Evolutionary conservation across 1,139 yeast species (phyloP).

Genomic region (Yamadazyma spencermartinsiae): DNA sequence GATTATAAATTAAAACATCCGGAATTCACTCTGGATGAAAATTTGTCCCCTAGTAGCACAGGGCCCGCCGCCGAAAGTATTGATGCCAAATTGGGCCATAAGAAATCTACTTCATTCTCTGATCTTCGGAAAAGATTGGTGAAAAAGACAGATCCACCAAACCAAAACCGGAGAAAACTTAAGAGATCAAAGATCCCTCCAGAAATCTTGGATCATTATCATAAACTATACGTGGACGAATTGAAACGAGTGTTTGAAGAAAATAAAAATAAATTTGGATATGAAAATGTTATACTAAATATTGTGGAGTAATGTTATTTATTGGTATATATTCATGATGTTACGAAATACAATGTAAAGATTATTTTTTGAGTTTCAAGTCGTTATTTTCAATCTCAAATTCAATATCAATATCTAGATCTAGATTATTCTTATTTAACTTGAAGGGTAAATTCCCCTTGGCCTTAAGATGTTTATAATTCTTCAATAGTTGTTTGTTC

Average conservation of each 20-base stretch:
- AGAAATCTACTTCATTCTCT: slow-evolving; percentile 3
- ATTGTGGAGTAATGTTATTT: slow-evolving; percentile 39
- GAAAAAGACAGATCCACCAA: slow-evolving; percentile 9
- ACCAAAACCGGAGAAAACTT: slow-evolving; percentile 10
- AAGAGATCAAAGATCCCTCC: slow-evolving; percentile 34
- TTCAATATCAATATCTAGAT: slow-evolving; percentile 14
- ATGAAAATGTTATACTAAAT: slow-evolving; percentile 48
- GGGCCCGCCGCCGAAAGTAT: slow-evolving; percentile 13
- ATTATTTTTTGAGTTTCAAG: slow-evolving; percentile 10
- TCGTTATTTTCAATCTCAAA: slow-evolving; percentile 13
- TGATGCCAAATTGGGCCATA: slow-evolving; percentile 1
- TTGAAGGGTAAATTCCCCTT: slow-evolving; percentile 15
- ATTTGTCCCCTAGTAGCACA: slow-evolving; percentile 13
- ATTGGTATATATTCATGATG: neutral
- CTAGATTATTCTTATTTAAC: slow-evolving; percentile 9
- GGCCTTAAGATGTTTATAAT: slow-evolving; percentile 24
- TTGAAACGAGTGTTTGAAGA: slow-evolving; percentile 66
- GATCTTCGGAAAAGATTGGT: slow-evolving; percentile 6
- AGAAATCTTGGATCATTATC: slow-evolving; percentile 65
- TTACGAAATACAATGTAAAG: neutral
- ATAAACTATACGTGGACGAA: slow-evolving; percentile 67
- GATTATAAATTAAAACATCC: slow-evolving; percentile 34
- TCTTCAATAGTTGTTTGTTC: slow-evolving; percentile 29
- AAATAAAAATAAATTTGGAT: slow-evolving; percentile 62
- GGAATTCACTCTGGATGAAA: slow-evolving; percentile 15